Evolutionary conservation across 208 protist species (phyloP).

Genomic region (Jaenimonas drosophilae): DNA sequence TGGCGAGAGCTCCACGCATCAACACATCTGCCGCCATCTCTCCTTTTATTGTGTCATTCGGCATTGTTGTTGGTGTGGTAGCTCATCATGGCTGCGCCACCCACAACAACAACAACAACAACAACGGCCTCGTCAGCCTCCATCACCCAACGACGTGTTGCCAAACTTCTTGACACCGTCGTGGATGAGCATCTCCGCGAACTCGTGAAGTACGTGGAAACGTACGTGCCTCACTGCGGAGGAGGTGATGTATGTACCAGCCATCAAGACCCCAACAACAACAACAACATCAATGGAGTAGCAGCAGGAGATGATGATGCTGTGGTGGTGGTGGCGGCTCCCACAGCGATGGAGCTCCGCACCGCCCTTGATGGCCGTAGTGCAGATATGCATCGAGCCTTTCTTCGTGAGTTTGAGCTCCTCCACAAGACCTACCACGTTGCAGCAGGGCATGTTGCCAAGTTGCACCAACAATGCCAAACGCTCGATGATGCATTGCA

Average conservation of each 20-base stretch:
- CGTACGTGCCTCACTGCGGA: too few relatives aligned
- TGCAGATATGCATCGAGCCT: slow-evolving; percentile 43
- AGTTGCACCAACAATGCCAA: slow-evolving; percentile 32
- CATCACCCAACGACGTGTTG: background rate
- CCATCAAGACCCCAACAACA: too few relatives aligned
- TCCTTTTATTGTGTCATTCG: too few relatives aligned
- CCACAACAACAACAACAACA: too few relatives aligned
- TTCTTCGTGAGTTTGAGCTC: slow-evolving; percentile 39
- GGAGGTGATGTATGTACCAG: background rate
- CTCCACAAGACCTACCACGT: slow-evolving; percentile 52
- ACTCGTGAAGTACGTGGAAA: background rate
- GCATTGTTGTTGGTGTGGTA: too few relatives aligned
- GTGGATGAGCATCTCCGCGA: slow-evolving; percentile 3
- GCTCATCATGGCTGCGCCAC: too few relatives aligned
- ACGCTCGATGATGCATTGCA: slow-evolving; percentile 13
- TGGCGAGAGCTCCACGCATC: too few relatives aligned
- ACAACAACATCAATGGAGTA: too few relatives aligned
- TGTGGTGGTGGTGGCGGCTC: background rate
- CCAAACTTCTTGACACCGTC: slow-evolving; percentile 1
- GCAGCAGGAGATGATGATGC: too few relatives aligned
- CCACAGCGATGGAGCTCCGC: slow-evolving; percentile 28
- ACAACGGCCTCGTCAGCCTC: too few relatives aligned
- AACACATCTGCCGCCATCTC: too few relatives aligned
- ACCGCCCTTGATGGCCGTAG: slow-evolving; percentile 42
- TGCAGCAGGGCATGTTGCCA: slow-evolving; percentile 26